Evolutionary conservation across 2,329 filamentous ascomycete species (phyloP).

Genomic region (Didymella pomorum): DNA sequence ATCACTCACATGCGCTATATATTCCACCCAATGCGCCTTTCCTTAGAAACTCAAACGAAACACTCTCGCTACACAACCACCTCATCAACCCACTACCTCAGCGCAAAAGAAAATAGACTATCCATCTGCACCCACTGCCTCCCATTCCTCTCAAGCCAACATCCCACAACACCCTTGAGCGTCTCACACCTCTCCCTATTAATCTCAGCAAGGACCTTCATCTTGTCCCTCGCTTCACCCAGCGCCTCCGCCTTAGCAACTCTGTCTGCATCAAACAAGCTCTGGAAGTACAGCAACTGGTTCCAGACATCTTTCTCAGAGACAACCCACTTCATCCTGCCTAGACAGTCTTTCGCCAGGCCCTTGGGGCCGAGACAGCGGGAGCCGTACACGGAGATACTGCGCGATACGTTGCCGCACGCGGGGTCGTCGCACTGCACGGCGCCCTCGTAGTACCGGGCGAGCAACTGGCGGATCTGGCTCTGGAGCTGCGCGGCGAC

Average conservation of each 20-base stretch:
- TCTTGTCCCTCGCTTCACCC: conserved; percentile 60
- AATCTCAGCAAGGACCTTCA: conserved; percentile 75
- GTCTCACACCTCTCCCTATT: conserved; percentile 82
- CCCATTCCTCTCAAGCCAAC: conserved; percentile 87
- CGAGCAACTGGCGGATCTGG: conserved; percentile 78
- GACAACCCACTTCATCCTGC: conserved; percentile 88
- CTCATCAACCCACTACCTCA: conserved; percentile 32
- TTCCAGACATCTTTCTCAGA: conserved; percentile 92
- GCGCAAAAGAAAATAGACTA: conserved; percentile 74
- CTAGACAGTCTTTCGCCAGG: conserved; percentile 82
- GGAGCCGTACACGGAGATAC: conserved; percentile 91
- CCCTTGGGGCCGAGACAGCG: conserved; percentile 88
- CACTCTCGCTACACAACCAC: too few species aligned
- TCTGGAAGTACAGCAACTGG: conserved; percentile 86
- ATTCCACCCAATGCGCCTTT: not conserved
- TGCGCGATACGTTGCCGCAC: conserved; percentile 85
- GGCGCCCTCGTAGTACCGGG: conserved; percentile 91
- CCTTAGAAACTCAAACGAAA: too few species aligned
- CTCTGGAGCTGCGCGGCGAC: conserved; percentile 87
- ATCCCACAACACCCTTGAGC: conserved; percentile 78
- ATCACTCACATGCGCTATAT: not conserved
- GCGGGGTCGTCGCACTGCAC: conserved; percentile 88
- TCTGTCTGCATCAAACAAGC: conserved; percentile 89
- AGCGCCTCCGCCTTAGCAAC: conserved; percentile 65
- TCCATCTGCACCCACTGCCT: conserved; percentile 96